phyloP scores from a whole-genome alignment of 2,329 filamentous ascomycete species.

The Juglanconis juglandina region DNA sequence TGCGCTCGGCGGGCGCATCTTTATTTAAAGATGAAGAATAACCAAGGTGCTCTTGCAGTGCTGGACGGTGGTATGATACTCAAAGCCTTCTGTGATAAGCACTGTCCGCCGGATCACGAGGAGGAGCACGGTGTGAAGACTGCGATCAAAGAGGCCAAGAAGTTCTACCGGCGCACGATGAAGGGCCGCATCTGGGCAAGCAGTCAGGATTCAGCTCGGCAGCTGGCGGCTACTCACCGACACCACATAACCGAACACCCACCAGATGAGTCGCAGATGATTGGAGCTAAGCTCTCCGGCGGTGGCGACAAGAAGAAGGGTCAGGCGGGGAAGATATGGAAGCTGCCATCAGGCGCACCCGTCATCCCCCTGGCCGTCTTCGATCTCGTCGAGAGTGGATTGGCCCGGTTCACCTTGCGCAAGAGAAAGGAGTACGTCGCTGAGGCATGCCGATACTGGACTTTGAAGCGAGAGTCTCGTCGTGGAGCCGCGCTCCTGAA shows the following conservation, averaged over 20 bases:
- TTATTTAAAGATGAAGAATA: conserved; percentile 95
- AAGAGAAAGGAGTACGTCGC: conserved; percentile 90
- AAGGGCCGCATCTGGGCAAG: conserved; percentile 87
- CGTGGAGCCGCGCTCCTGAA: conserved; percentile 89
- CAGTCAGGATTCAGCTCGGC: conserved; percentile 77
- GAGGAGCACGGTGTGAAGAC: conserved; percentile 79
- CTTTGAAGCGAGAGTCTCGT: conserved; percentile 87
- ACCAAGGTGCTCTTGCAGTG: conserved; percentile 71
- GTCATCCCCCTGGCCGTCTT: conserved; percentile 89
- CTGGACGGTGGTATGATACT: conserved; percentile 77
- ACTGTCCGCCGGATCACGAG: conserved; percentile 85
- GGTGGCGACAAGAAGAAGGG: conserved; percentile 75
- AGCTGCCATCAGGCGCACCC: conserved; percentile 87
- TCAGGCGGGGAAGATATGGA: conserved; percentile 72
- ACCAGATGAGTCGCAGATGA: conserved; percentile 77
- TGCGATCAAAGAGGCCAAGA: conserved; percentile 78
- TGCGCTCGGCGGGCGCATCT: conserved; percentile 85
- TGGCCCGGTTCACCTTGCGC: conserved; percentile 73
- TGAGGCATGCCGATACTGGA: conserved; percentile 97
- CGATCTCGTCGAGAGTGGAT: conserved; percentile 77
- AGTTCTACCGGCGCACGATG: conserved; percentile 88
- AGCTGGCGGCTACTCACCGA: conserved; percentile 70
- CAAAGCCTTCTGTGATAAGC: conserved; percentile 94
- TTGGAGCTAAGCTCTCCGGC: conserved; percentile 76
- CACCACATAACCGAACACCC: conserved; percentile 64